Evolutionary conservation across 768 basidiomycete species (phyloP), one percentile per base, ranked within the genome.

Genomic region (Agrocybe pediades): DNA sequence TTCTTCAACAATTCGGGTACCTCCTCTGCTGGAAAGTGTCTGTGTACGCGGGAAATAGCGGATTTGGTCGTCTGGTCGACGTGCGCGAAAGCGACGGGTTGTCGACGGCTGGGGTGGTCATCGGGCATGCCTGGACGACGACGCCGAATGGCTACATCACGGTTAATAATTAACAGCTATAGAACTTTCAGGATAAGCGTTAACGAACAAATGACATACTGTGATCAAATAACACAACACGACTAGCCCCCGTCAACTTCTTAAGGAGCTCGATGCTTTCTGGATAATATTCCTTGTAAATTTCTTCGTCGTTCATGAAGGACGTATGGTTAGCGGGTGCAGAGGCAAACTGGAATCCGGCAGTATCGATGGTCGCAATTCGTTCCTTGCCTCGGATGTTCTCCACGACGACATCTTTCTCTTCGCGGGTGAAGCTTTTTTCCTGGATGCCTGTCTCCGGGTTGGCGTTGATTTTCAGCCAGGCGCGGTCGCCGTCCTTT

Each of bases 201-300:
- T 15, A 30, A 30, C n/a, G 13, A 58, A 54, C 19, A 53, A 40
- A 26, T 51, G 49, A 59, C 83, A 46, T 52, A 83, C 85, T 86
- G 60, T 86, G 84, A 61, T 86, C 84, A 58, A 87, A 87, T 15
- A 85, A 41, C 16, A 65, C 78, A 13, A 84, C 82, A 25, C 74
- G 70, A 56, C 72, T 79, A 0, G 85, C 86, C 2, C 86, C 84
- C 0, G 84, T 85, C 9, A 82, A 50, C 53, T 80, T 63, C 70
- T 86, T 85, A 41, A 87, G 64, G 36, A 85, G 70, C 62, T 80
- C 79, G 20, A 76, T 72, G 58, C 80, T 80, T 66, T 87, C 86
- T 0, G 78, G 76, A 59, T 86, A 87, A 62, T 88, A 87, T 46
- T 80, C 80, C 41, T 58, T 60, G 59, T 73, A 57, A 40, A 87